phyloP scores from a whole-genome alignment of 2,329 filamentous ascomycete genomes.

The Colletotrichum karsti region DNA sequence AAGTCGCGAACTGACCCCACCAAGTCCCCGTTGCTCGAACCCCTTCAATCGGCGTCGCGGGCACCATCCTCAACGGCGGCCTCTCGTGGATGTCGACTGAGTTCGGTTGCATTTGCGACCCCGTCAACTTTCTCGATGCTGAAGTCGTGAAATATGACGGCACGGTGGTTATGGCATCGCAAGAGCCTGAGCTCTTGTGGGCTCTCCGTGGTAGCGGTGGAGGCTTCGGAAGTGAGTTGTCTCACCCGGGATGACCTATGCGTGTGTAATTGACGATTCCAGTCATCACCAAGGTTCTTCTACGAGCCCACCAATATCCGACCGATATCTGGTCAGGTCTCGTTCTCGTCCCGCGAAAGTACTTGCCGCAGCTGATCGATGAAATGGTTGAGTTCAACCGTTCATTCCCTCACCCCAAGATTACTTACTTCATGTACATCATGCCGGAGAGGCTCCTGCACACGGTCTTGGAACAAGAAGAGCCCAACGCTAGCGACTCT shows the following conservation, averaged over 20 bases:
- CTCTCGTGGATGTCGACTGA: slow-evolving; percentile 14
- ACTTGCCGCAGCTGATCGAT: background rate
- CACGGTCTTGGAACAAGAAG: background rate
- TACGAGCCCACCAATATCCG: slow-evolving; percentile 13
- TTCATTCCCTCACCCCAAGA: slow-evolving; percentile 4
- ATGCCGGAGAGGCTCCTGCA: slow-evolving; percentile 1
- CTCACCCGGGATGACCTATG: background rate
- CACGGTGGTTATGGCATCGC: slow-evolving; percentile 5
- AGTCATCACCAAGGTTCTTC: slow-evolving; percentile 16
- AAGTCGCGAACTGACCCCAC: background rate
- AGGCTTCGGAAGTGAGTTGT: slow-evolving; percentile 13
- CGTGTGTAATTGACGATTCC: background rate
- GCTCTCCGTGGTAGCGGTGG: slow-evolving; percentile 9
- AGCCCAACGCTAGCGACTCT: background rate
- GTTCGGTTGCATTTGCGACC: slow-evolving; percentile 10
- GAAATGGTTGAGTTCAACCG: slow-evolving; percentile 2
- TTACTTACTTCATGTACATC: slow-evolving; percentile 18
- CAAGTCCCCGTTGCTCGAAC: slow-evolving; percentile 10
- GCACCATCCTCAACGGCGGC: slow-evolving; percentile 3
- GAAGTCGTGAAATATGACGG: slow-evolving; percentile 21
- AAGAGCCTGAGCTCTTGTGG: slow-evolving; percentile 16
- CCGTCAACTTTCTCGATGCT: slow-evolving; percentile 14
- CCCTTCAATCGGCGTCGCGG: slow-evolving; percentile 4
- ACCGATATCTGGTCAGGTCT: slow-evolving; percentile 15
- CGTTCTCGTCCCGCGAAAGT: background rate